Conservation (phyloP, 192 early-diverging fungal species). For the Kickxella alabastrina region DNA sequence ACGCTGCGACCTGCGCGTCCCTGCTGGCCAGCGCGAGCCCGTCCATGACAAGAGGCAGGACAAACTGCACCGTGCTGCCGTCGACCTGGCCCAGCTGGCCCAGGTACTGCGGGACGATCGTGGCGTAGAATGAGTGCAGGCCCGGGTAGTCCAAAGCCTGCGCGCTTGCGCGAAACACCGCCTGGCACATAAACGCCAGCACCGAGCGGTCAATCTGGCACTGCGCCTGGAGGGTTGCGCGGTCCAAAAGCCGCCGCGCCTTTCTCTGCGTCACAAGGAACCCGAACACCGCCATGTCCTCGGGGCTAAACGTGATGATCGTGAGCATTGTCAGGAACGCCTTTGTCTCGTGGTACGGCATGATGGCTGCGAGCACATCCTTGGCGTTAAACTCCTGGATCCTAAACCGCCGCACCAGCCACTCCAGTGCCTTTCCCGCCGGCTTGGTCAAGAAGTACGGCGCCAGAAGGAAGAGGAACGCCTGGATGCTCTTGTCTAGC, state of each 20-base stretch:
- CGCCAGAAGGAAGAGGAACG: constrained; percentile 74
- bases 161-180: constrained; percentile 47
- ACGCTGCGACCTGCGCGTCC: constrained; percentile 41
- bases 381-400: constrained; percentile 89
- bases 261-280: constrained; percentile 46
- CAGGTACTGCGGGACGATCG: constrained; percentile 40
- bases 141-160: constrained; percentile 25
- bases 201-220: constrained; percentile 65
- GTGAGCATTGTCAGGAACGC: constrained; percentile 80
- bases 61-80: constrained; percentile 36
- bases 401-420: constrained; percentile 79
- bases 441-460: constrained; percentile 81
- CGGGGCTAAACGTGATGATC: constrained; percentile 65
- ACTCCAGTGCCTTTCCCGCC: constrained; percentile 87
- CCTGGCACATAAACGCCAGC: constrained; percentile 74
- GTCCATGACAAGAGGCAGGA: constrained; percentile 30
- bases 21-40: constrained; percentile 17
- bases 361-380: constrained; percentile 65
- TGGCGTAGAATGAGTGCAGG: constrained; percentile 39
- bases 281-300: constrained; percentile 33
- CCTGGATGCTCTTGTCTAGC: constrained; percentile 70
- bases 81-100: constrained; percentile 22
- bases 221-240: constrained; percentile 65
- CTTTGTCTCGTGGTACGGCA: constrained; percentile 94
- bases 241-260: constrained; percentile 59